Percentiles rank a stretch among this genome's conserved stretches.
phyloP scores from a whole-genome alignment of 192 early-diverging fungal genomes.

The Podila horticola region DNA sequence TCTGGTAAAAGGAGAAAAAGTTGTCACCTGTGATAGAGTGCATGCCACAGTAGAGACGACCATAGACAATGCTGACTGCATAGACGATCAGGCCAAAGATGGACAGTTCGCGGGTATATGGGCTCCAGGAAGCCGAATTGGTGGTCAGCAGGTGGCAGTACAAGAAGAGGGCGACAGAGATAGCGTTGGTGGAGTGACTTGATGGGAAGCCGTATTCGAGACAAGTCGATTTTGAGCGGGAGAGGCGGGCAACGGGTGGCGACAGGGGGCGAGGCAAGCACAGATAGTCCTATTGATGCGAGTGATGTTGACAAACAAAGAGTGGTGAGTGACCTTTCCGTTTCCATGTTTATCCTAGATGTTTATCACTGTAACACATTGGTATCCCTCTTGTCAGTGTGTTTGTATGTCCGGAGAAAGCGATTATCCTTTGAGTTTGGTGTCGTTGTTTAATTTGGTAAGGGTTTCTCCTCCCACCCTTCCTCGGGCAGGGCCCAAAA shows the following conservation, averaged over 20 bases:
- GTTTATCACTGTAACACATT: background rate
- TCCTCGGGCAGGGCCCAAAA: no score
- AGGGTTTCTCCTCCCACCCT: background rate
- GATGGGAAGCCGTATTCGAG: conserved; percentile 95
- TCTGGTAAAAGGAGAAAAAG: background rate
- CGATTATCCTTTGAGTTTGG: conserved; percentile 2
- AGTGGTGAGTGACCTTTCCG: background rate
- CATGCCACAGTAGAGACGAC: conserved; percentile 89
- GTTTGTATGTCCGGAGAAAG: conserved; percentile 7
- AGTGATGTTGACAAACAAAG: background rate
- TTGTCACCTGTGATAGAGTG: conserved; percentile 70
- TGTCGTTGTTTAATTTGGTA: background rate
- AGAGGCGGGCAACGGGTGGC: conserved; percentile 80
- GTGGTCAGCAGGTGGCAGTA: conserved; percentile 58
- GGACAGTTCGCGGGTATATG: conserved; percentile 50
- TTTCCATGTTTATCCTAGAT: background rate
- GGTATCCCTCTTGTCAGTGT: no score
- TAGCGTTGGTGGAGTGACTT: conserved; percentile 86
- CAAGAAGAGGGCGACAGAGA: conserved; percentile 74
- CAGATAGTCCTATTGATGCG: conserved; percentile 75
- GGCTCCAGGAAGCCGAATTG: conserved; percentile 50
- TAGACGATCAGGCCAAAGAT: conserved; percentile 59
- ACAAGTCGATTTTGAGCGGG: conserved; percentile 70
- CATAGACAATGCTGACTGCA: conserved; percentile 71
- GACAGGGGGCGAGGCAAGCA: conserved; percentile 86